phyloP scores from a whole-genome alignment of 169 alveolate species.

The Perkinsus olseni region DNA sequence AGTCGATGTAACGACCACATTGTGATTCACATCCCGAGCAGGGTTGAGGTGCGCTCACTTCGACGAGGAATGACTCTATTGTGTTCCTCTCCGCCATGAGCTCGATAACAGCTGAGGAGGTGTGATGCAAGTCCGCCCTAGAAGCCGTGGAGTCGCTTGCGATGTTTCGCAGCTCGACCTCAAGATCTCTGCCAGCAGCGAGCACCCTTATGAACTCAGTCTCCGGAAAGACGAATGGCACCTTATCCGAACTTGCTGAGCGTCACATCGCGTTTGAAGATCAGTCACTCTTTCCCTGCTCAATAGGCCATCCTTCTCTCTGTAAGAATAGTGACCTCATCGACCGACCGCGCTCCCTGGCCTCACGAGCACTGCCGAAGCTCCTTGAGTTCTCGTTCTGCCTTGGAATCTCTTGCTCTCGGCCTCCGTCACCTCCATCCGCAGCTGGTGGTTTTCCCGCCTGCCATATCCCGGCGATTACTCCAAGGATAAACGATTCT shows the following conservation, averaged over 20 bases:
- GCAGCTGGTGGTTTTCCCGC: neutral
- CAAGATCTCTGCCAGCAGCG: neutral
- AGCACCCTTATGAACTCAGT: neutral
- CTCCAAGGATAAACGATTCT: neutral
- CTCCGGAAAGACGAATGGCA: neutral
- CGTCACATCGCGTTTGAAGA: neutral
- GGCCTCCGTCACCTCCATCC: neutral
- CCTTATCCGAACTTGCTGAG: neutral
- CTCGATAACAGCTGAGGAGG: neutral
- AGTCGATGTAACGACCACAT: no score
- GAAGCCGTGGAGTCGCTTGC: neutral
- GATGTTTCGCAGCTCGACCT: neutral
- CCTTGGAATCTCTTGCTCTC: neutral
- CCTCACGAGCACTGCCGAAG: neutral
- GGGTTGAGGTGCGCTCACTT: neutral
- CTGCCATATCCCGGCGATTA: neutral
- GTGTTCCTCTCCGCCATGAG: neutral
- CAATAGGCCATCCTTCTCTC: neutral
- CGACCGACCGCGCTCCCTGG: neutral
- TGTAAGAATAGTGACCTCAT: neutral
- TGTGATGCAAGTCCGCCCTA: neutral
- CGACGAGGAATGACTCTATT: neutral
- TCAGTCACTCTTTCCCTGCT: neutral
- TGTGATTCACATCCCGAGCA: neutral
- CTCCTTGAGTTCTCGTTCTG: neutral